A percentile compares a stretch with the other conserved stretches of the same genome.
Conservation (phyloP, 2,329 filamentous ascomycete species). For the Xylaria sp. region DNA sequence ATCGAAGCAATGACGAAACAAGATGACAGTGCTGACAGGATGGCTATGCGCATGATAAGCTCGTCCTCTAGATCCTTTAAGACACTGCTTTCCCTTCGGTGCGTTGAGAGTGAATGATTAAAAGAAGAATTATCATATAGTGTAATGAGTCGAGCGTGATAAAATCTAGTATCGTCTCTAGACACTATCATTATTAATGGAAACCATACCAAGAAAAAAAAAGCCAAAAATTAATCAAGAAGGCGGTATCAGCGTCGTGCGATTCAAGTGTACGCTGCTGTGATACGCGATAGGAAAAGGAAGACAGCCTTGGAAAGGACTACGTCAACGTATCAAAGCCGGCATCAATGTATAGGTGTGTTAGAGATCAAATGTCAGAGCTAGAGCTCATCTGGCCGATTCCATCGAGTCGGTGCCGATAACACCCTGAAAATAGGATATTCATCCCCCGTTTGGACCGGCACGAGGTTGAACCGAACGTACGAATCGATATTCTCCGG, state of each 20-base stretch:
- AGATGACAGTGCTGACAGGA: neutral
- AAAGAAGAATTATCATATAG: neutral
- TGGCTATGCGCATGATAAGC: neutral
- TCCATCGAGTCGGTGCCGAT: neutral
- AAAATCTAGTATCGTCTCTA: neutral
- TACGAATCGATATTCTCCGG: constrained; percentile 48
- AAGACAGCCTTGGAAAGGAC: too few relatives aligned
- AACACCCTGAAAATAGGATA: constrained; percentile 45
- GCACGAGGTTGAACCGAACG: constrained; percentile 45
- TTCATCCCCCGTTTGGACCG: constrained; percentile 43
- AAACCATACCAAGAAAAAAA: neutral
- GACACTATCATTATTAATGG: neutral
- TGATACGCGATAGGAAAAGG: too few relatives aligned
- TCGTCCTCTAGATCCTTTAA: neutral
- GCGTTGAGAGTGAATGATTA: neutral
- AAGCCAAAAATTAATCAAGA: neutral
- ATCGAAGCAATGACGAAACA: neutral
- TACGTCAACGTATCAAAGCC: too few relatives aligned
- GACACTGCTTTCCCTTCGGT: neutral
- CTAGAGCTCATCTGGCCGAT: constrained; percentile 26
- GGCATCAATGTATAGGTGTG: neutral
- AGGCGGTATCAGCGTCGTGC: neutral
- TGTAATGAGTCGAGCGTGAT: neutral
- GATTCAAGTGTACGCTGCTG: neutral
- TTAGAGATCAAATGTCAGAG: neutral